Base-by-base conservation (phyloP, 2,329 filamentous ascomycete species). In the Penicillium aurantiogriseum region DNA sequence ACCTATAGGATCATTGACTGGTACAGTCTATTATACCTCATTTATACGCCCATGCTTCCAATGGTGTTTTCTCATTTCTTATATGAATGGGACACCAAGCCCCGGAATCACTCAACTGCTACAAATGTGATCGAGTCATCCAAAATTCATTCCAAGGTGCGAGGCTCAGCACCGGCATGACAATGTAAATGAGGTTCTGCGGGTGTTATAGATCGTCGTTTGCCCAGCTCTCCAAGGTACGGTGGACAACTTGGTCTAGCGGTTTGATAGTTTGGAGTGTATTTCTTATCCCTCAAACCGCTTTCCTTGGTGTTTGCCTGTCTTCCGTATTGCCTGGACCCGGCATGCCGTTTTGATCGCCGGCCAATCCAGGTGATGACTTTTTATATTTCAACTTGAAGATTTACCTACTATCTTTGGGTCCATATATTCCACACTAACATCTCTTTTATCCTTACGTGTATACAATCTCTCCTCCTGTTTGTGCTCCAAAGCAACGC, bases 1-100 rank as follows among this genome's bases (percentile, higher is more conserved):
- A 43, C 27, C 44, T 27, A 45, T 56, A 56, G 35, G 35, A 54
- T 40, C 52, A 50, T 54, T 54, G 23, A 48, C 27, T 33, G 21
- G 39, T 51, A 15, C 21, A 19, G 19, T 36, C 29, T 19, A 29
- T 27, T 25, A 15, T 35, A 36, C 36, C 9, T 51, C 11, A 23
- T 36, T 15, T 29, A 27, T 36, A 35, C 17, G 2, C 27, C 50
- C 11, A 25, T 27, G 2, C 9, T 36, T 19, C 23, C 21, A 29
- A 48, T 5, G 9, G 1, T 9, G 5, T 19, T 4, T 31, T 45
- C 5, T 15, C 7, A 23, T 17, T 11, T 23, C 15, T 45, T 17
- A 11, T 11, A 11, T 17, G 9, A 29, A 11, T 11, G 23, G 25
- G 17, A 21, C 23, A 29, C 7, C 35, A 50, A 11, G n/a, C 9